phyloP scores from a whole-genome alignment of 1,284 basidiomycete species.

The Inonotus obliquus region DNA sequence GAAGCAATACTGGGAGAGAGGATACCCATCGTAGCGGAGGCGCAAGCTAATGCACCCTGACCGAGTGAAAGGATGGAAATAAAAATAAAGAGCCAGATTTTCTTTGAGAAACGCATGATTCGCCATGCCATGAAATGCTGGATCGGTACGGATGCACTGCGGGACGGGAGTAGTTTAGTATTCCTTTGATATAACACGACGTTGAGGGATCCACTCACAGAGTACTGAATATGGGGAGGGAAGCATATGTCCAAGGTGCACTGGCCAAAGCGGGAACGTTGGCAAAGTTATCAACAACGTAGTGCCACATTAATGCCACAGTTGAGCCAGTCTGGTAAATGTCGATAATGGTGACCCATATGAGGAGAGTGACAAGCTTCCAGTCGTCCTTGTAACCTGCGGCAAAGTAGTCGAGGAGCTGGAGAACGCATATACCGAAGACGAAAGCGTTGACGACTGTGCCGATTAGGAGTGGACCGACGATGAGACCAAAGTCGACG shows the following conservation, averaged over 20 bases:
- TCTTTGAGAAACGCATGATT: constrained; percentile 28
- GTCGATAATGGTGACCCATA: constrained; percentile 32
- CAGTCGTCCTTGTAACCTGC: constrained; percentile 22
- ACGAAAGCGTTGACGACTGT: constrained; percentile 30
- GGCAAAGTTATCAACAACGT: constrained; percentile 29
- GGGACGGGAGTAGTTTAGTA: background rate
- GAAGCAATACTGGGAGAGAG: constrained; percentile 21
- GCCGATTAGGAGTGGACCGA: constrained; percentile 34
- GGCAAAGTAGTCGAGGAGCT: constrained; percentile 26
- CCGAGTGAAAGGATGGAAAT: constrained; percentile 25
- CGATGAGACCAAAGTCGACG: constrained; percentile 24
- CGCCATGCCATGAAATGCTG: constrained; percentile 33
- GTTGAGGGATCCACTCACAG: constrained; percentile 8
- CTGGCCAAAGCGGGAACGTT: constrained; percentile 24
- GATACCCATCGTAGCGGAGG: constrained; percentile 19
- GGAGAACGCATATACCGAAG: constrained; percentile 27
- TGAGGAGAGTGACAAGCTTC: constrained; percentile 24
- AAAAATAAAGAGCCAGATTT: constrained; percentile 23
- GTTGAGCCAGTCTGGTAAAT: constrained; percentile 30
- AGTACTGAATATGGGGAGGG: constrained; percentile 29
- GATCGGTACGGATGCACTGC: constrained; percentile 31
- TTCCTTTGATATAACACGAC: background rate
- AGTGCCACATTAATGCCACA: constrained; percentile 32
- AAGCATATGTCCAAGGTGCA: constrained; percentile 30
- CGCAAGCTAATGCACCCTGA: constrained; percentile 23